Evolutionary conservation across 2,329 filamentous ascomycete species (phyloP), one percentile per base, ranked within the genome.

Genomic region (Zymoseptoria crescenta): DNA sequence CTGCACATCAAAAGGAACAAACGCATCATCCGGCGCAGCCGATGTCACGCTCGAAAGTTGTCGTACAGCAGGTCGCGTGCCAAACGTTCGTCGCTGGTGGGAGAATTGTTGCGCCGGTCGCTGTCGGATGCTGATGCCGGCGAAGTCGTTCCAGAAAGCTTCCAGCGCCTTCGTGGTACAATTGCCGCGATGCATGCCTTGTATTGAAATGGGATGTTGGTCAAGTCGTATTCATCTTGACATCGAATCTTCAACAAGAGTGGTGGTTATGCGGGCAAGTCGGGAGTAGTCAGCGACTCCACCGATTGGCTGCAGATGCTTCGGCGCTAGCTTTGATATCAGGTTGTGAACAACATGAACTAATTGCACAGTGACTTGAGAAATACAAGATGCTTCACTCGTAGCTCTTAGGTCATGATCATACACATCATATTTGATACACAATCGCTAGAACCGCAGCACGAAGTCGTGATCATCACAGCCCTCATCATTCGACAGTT

Each of bases 111-210:
- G 62, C 24, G 59, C 61, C 59, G 58, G 61, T 50, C 61, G 61
- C 41, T 56, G 54, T n/a, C 61, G 59, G 13, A 68, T 28, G 6
- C 60, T 60, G 41, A 68, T 27, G 7, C 64, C 66, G 30, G 65
- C 65, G 19, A 69, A 52, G 48, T 69, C 62, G 52, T 61, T 59
- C 30, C 68, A 54, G 35, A 68, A 65, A 9, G 53, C 48, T 27
- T 67, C 65, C 10, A 69, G 65, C 10, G 65, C 66, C 52, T 59
- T 56, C 2, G 63, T 63, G n/a, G 65, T 62, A 56, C 63, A 68
- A 8, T 48, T 49, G 30, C 66, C 68, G 27, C 56, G 56, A 54
- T 54, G 51, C 65, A 66, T 66, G 24, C 24, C 52, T 3, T 20
- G 27, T 29, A n/a, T 20, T 19, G 21, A 8, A 21, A 45, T n/a